Base-by-base conservation (phyloP, 2,329 filamentous ascomycete genomes). In the Diaporthe longicolla region DNA sequence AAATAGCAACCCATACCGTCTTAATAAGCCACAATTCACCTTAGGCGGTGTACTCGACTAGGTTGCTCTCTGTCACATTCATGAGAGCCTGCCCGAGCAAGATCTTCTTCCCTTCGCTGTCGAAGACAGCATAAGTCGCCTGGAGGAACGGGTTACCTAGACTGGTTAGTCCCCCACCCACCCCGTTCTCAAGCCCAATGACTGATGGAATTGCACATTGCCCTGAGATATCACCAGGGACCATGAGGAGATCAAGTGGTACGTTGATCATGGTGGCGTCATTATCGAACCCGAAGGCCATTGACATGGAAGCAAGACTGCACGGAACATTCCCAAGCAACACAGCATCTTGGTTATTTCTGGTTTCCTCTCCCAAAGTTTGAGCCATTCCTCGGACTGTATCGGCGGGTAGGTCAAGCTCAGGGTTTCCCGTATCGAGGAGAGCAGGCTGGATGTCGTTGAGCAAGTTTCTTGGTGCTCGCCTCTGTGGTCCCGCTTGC, bases 231-330 rank as follows among this genome's bases (percentile, higher is more conserved):
- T n/a, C 11, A 3, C 35, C 57, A 17, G 57, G 57, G 8, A 37
- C 32, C 37, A 61, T 43, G 6, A 61, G 40, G 35, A 40, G 57
- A 37, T 43, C 35, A 15, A 61, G 57, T 10, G 57, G 35, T 19
- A 61, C 57, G n/a, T 61, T 43, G 11, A 61, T 61, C 35, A 43
- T 61, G 35, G 57, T 40, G 11, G 57, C 57, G n/a, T 61, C 35
- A 43, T 43, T 40, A 19, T 61, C 15, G 7, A 61, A 61, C 35
- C 35, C 57, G 13, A 40, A 40, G 11, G 24, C 57, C 21, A 61
- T 43, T 10, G 21, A 40, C 57, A 43, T 61, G n/a, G 57, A 61
- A 24, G 57, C 57, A 15, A 61, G 35, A 13, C 15, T 43, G 35
- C 57, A 61, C 4, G 35, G 57, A 11, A 61, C 13, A 26, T 61